These are phyloP conservation scores for Cubamyces lactineus DNA, from an alignment of 768 basidiomycete genomes.

Conservation along the genomic window DNA sequence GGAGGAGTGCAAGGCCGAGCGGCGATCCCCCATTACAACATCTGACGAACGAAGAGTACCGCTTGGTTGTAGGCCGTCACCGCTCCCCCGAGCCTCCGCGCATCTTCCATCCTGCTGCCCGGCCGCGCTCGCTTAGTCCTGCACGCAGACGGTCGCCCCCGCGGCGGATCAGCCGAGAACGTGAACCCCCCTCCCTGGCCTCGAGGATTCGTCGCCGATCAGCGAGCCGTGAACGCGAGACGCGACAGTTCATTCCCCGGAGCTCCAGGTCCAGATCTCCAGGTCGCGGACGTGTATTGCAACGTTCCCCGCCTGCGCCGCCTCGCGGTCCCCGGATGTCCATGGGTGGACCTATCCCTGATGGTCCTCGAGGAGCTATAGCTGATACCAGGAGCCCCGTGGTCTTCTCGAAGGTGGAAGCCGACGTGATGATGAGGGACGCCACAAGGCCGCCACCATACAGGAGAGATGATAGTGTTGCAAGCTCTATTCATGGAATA, in stretches of 20 bases:
- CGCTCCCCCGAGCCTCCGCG: constrained; percentile 7
- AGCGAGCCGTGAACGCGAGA: constrained; percentile 13
- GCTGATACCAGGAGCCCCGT: not conserved
- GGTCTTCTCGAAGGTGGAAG: constrained; percentile 13
- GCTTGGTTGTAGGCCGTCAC: constrained; percentile 16
- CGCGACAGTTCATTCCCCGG: constrained; percentile 6
- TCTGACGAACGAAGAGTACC: constrained; percentile 22
- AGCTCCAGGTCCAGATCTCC: constrained; percentile 22
- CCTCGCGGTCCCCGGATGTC: constrained; percentile 2
- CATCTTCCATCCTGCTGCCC: not conserved
- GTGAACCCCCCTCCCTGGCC: constrained; percentile 7
- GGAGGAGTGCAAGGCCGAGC: constrained; percentile 15
- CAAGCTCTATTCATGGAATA: constrained; percentile 9
- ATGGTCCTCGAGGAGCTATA: constrained; percentile 6
- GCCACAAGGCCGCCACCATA: not conserved
- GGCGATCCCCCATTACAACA: constrained; percentile 22
- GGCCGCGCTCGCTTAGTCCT: constrained; percentile 13
- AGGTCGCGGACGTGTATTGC: not conserved
- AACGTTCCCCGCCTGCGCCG: not conserved
- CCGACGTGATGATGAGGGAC: constrained; percentile 14
- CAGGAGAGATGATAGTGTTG: constrained; percentile 14
- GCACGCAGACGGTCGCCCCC: constrained; percentile 5
- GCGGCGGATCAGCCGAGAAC: constrained; percentile 13
- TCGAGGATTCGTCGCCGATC: constrained; percentile 15
- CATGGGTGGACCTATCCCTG: constrained; percentile 2